Evolutionary conservation across 768 basidiomycete species (phyloP), one percentile per base, ranked within the genome.

Genomic region (Suillus weaverae): DNA sequence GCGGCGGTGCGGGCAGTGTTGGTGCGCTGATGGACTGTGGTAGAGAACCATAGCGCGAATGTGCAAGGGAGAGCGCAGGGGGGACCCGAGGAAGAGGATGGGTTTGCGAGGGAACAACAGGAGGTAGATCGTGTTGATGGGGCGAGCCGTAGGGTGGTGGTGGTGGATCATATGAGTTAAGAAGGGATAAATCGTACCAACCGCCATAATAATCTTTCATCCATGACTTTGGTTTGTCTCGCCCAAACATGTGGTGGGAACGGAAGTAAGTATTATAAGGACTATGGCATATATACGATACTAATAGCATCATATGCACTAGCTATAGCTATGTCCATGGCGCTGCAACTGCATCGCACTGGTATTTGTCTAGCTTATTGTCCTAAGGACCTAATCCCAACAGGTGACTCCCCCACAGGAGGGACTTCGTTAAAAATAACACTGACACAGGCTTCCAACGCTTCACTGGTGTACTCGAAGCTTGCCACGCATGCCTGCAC

Each of bases 1-100:
- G 89, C 2, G 90, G 91, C 3, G 90, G 88, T 0, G 84, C 87
- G 26, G 91, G 82, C 6, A 77, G 76, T 20, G 77, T 73, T 63
- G 73, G 67, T 59, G 70, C 70, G 64, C 73, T 59, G 30, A 41
- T 72, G 60, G 68, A 2, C 61, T 77, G 74, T 9, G 76, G 36
- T 68, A 70, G 62, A 70, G 68, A 5, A 68, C 68, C 0, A 64
- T 43, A 46, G 20, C 10, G n/a, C 20, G n/a, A 36, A 53, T 70
- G 64, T 62, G 68, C 35, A 51, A 18, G 48, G 66, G 33, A 18
- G 66, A 59, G 60, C 44, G 66, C 73, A 20, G 77, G 72, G 22
- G 76, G 77, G 64, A 77, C 76, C 32, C 79, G 80, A 32, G 81
- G 81, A 20, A 80, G 70, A 10, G 75, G 77, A 30, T 81, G 80